phyloP scores from a whole-genome alignment of 768 basidiomycete species.

The Gymnopilus junonius region DNA sequence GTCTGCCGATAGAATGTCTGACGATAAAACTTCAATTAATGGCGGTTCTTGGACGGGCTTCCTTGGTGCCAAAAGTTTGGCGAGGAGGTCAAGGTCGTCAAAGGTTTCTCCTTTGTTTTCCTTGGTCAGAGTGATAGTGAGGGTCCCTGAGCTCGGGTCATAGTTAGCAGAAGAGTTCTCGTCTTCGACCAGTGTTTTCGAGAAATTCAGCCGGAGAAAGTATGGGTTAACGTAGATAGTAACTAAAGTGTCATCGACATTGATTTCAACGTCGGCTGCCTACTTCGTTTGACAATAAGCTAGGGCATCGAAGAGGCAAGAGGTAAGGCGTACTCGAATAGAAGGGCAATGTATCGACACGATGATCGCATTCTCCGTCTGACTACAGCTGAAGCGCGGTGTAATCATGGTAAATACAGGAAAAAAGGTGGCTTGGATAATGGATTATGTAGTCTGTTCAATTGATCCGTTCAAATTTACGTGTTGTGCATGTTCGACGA shows the following conservation, averaged over 20 bases:
- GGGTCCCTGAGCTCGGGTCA: constrained; percentile 77
- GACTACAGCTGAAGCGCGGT: constrained; percentile 72
- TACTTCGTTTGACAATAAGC: constrained; percentile 40
- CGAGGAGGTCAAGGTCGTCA: constrained; percentile 76
- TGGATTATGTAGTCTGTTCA: background rate
- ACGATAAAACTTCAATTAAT: constrained; percentile 63
- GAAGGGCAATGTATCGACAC: constrained; percentile 73
- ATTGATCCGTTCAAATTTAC: constrained; percentile 2
- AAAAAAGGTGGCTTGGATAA: background rate
- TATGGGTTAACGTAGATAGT: constrained; percentile 84
- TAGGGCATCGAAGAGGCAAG: background rate
- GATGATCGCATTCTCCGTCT: constrained; percentile 58
- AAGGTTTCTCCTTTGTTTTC: constrained; percentile 68
- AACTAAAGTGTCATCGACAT: constrained; percentile 71
- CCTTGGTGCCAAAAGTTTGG: constrained; percentile 76
- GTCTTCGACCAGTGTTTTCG: constrained; percentile 66
- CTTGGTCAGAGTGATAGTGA: constrained; percentile 77
- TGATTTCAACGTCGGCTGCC: constrained; percentile 83
- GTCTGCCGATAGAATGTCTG: constrained; percentile 31
- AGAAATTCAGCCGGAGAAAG: constrained; percentile 80
- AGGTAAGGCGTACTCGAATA: constrained; percentile 57
- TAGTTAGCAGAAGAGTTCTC: constrained; percentile 75
- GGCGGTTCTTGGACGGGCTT: constrained; percentile 38
- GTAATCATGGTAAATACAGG: constrained; percentile 62
- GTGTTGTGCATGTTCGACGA: background rate